Percentiles rank a stretch among this genome's conserved stretches.
phyloP scores from a whole-genome alignment of 768 basidiomycete genomes.

The Pisolithus tinctorius region DNA sequence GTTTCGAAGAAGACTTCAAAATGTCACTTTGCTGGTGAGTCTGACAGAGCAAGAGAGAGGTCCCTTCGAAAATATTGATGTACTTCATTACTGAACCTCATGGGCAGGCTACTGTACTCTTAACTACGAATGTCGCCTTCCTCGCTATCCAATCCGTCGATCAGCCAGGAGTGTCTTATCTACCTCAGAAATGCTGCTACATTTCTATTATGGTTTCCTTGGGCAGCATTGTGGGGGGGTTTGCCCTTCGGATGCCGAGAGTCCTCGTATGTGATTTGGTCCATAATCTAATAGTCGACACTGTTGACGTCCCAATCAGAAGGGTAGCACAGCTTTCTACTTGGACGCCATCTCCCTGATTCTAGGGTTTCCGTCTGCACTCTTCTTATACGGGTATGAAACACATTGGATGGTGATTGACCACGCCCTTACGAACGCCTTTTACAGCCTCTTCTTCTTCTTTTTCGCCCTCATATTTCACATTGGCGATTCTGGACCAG shows the following conservation, averaged over 20 bases:
- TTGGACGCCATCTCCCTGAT: not conserved
- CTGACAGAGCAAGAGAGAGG: too few species aligned
- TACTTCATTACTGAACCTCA: too few species aligned
- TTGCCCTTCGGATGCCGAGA: not conserved
- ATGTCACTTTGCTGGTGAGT: too few species aligned
- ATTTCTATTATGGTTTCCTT: not conserved
- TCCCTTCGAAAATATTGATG: too few species aligned
- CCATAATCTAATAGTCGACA: not conserved
- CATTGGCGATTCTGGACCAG: too few species aligned
- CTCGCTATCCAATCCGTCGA: slow-evolving; percentile 39
- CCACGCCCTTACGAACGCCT: not conserved
- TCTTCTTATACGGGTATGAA: not conserved
- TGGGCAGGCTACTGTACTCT: slow-evolving; percentile 39
- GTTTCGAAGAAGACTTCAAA: too few species aligned
- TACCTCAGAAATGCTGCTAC: not conserved
- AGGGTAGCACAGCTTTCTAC: not conserved
- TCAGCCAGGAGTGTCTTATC: not conserved
- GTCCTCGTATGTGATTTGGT: not conserved
- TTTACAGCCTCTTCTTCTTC: not conserved
- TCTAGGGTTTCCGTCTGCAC: not conserved
- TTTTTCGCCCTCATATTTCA: not conserved
- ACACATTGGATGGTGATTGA: not conserved
- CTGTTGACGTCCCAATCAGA: not conserved
- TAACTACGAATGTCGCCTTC: slow-evolving; percentile 49
- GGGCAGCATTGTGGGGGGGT: not conserved